Base-by-base conservation (phyloP, 805 yeast species). In the Metschnikowia hibisci region DNA sequence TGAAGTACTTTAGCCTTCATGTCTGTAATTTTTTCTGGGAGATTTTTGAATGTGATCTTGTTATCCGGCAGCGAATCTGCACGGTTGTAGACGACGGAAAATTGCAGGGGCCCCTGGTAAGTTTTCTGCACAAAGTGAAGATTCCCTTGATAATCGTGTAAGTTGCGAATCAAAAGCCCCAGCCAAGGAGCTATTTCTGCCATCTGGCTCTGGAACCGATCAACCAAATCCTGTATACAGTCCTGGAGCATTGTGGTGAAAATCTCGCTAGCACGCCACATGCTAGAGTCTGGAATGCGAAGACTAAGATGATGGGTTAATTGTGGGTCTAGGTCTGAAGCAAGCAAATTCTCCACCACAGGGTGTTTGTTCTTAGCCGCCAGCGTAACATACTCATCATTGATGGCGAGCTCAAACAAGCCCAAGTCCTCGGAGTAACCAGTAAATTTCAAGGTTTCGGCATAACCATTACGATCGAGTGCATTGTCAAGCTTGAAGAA, bases 251-350 rank as follows among this genome's bases (percentile, higher is more conserved):
- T 48, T 0, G 87, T 77, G 58, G 79, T 66, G 57, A 81, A 88
- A 4, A 90, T 74, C 42, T 88, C 96, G 44, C 74, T 74, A 4
- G 91, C 93, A 54, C 73, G 74, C 96, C 96, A 89, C 7, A 77
- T 71, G 44, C 80, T 74, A 29, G 77, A 84, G 47, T 76, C 79
- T 0, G 96, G 96, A 4, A 87, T 82, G 15, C 66, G 71, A 51
- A 90, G 66, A 11, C 90, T 80, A 16, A 80, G 48, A 61, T 87
- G 87, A 51, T 83, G 87, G 0, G 86, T 68, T 39, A 66, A 71
- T 0, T 72, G 60, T 3, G 88, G 82, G 61, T 87, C 85, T 10
- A 76, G 58, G 4, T 68, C 69, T 0, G 74, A 68, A 20, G 66
- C 64, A 22, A 60, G 48, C 39, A 60, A 44, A 1, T 42, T 51